Base-by-base conservation (phyloP, 495 filamentous ascomycete genomes). In the Hyaloscypha finlandica region DNA sequence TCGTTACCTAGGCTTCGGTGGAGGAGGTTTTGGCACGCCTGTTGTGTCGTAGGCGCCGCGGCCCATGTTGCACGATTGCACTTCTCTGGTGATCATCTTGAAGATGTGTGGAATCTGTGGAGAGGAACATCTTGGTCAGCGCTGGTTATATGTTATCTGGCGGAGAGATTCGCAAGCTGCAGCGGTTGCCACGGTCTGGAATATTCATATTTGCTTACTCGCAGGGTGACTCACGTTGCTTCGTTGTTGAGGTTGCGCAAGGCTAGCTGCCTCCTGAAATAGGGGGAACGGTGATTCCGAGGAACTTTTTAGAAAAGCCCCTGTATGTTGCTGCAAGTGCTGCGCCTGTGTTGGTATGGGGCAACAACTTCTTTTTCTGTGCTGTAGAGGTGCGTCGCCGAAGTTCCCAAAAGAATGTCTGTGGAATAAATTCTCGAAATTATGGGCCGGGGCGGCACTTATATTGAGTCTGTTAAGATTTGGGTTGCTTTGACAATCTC, bases 21-120 rank as follows among this genome's bases (percentile, higher is more conserved):
- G 76, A 33, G 82, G 82, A 53, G 83, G 83, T 75, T 85, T 85
- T 35, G 80, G 81, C 11, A 85, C 79, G 52, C 82, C 82, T 33
- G 83, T 85, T 63, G 82, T 84, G 73, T 85, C 83, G 67, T 85
- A 85, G 56, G 82, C 82, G n/a, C 83, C 83, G 29, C 83, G 77
- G 70, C 82, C 83, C 77, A 84, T 83, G 77, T 85, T 84, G 74
- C 74, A 68, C 42, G 69, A 71, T 75, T 76, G 75, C 35, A 77
- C 77, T 64, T 77, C 78, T 77, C 78, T 77, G 69, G 74, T 75
- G 69, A 80, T 77, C 83, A 85, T 85, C 29, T 66, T 73, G 65
- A 31, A 51, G 25, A 31, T 61, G 60, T 64, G 60, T 31, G 57
- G n/a, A 65, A 45, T 59, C 68, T 70, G 39, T 8, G 30, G 59